phyloP scores from a whole-genome alignment of 805 yeast species.

The Saturnispora silvae region DNA sequence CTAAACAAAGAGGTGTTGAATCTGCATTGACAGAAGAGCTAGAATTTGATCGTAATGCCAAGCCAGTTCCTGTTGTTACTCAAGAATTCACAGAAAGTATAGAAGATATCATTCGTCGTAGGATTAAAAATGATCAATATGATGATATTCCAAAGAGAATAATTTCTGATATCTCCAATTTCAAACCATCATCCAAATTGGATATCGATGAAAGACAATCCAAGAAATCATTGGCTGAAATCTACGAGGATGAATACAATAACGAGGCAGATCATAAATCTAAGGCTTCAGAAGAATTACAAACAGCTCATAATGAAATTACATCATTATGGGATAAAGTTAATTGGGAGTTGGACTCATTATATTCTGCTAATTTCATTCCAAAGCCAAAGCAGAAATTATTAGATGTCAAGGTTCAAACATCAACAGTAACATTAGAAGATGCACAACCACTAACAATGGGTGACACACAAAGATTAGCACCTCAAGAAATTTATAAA shows the following conservation, averaged over 20 bases:
- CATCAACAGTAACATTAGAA: conserved; percentile 82
- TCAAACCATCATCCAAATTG: conserved; percentile 40
- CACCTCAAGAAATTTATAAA: conserved; percentile 89
- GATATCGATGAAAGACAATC: conserved; percentile 81
- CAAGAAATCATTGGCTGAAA: conserved; percentile 76
- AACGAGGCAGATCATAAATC: conserved; percentile 28
- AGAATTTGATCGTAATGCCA: conserved; percentile 86
- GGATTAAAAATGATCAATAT: conserved; percentile 66
- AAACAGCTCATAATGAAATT: conserved; percentile 71
- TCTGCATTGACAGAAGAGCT: conserved; percentile 72
- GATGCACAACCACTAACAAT: conserved; percentile 90
- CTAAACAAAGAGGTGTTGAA: conserved; percentile 73
- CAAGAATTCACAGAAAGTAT: conserved; percentile 75
- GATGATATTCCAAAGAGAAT: conserved; percentile 76
- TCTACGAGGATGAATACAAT: conserved; percentile 75
- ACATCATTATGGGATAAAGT: conserved; percentile 50
- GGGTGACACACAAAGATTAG: conserved; percentile 63
- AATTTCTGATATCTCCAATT: conserved; percentile 54
- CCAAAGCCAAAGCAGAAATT: conserved; percentile 82
- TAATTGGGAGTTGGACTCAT: conserved; percentile 68
- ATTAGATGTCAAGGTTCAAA: conserved; percentile 71
- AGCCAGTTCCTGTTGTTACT: conserved; percentile 93
- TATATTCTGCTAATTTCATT: conserved; percentile 88
- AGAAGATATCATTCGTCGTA: conserved; percentile 79
- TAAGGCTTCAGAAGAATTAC: conserved; percentile 48